Evolutionary conservation across 2,329 filamentous ascomycete species (phyloP), one percentile per base, ranked within the genome.

Genomic region (Alternaria sp.): DNA sequence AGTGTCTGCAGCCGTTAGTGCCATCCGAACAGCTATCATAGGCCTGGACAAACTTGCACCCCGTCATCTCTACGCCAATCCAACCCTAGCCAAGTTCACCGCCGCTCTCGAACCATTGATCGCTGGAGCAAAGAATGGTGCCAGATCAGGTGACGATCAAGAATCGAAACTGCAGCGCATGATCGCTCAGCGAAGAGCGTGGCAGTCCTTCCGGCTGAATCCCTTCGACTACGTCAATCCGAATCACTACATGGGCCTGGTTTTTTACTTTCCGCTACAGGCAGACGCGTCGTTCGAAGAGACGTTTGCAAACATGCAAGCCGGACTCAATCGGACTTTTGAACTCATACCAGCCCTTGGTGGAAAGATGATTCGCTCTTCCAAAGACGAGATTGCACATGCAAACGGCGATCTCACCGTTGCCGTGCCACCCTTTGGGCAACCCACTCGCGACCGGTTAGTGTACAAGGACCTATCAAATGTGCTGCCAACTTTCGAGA

Each of bases 271-370:
- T n/a, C 69, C 81, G 0, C 66, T 82, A 0, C 68, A 47, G 0
- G 52, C 68, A 6, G 76, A 63, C 0, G 66, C 69, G 13, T 61
- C 25, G 7, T 79, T 74, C 25, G 65, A 78, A 30, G 55, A 78
- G 5, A 73, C 68, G 0, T 82, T 81, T 49, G 57, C 54, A 0
- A 73, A 70, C 13, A 59, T 82, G 6, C 79, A 80, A 51, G 61
- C 70, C 3, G 81, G 81, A 2, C 75, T 82, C 5, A 68, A 68
- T 13, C 74, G 74, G 21, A 77, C 78, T 4, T 68, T 82, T 3
- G 69, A 78, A 2, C 60, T 81, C 56, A 78, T 82, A 12, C 79
- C 81, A 6, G 78, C 71, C 15, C 74, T 82, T 0, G 70, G 70
- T 1, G 80, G 81, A n/a, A 73, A 73, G 26, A 71, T 83, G 52